Conservation (phyloP, 176 grass and related monocot genomes). For the Zea mays region Zm-B73-REFERENCE-NAM-5.0 NC_050096.1:220863501-220864000, state of each 20-base stretch:
- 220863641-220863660: slow-evolving; percentile 77
- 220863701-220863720: slow-evolving; percentile 58
- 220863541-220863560: neutral
- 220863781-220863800: slow-evolving; percentile 13
- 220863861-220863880: too few species aligned
- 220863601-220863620: slow-evolving; percentile 26
- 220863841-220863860: too few species aligned
- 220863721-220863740: slow-evolving; percentile 70
- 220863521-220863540: slow-evolving; percentile 12
- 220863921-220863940: too few species aligned
- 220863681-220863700: slow-evolving; percentile 56
- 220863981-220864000: neutral
- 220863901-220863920: too few species aligned
- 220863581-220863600: neutral
- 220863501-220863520: slow-evolving; percentile 56
- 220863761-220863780: slow-evolving; percentile 76
- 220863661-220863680: slow-evolving; percentile 75
- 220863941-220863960: neutral
- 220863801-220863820: neutral
- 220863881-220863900: too few species aligned
- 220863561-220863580: slow-evolving; percentile 18
- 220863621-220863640: slow-evolving; percentile 85
- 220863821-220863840: neutral
- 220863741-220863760: slow-evolving; percentile 72
- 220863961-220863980: neutral